A percentile compares a stretch with the other conserved stretches of the same genome.
phyloP scores from a whole-genome alignment of 2,329 filamentous ascomycete species.

The Ilyonectria sp. region DNA sequence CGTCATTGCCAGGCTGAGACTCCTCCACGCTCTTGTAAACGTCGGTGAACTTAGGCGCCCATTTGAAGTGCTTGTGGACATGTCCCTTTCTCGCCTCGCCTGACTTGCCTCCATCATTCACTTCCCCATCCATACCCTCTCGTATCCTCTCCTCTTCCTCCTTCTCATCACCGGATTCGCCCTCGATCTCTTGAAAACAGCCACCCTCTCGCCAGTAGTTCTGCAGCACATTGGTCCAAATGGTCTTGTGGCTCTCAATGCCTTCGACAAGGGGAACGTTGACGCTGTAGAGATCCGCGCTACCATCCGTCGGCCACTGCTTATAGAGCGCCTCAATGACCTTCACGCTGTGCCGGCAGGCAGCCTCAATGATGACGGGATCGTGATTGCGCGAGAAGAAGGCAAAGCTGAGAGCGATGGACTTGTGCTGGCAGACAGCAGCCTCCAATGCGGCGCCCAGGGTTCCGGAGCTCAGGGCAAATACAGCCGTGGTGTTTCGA shows the following conservation, averaged over 20 bases:
- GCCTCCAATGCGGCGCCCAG: slow-evolving; percentile 84
- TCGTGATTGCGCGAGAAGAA: slow-evolving; percentile 92
- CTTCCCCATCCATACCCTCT: slow-evolving; percentile 70
- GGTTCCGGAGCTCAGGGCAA: slow-evolving; percentile 83
- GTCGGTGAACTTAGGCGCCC: slow-evolving; percentile 89
- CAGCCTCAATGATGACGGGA: slow-evolving; percentile 82
- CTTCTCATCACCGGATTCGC: slow-evolving; percentile 74
- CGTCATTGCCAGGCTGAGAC: slow-evolving; percentile 86
- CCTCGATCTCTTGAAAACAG: slow-evolving; percentile 87
- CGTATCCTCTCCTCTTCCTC: slow-evolving; percentile 83
- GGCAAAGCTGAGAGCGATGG: slow-evolving; percentile 90
- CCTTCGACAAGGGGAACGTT: slow-evolving; percentile 90
- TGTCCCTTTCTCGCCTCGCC: slow-evolving; percentile 61
- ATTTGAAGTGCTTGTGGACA: slow-evolving; percentile 92
- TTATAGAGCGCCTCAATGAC: slow-evolving; percentile 84
- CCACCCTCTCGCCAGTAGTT: slow-evolving; percentile 91
- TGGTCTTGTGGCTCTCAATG: slow-evolving; percentile 78
- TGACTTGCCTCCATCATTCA: slow-evolving; percentile 53
- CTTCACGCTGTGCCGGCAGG: slow-evolving; percentile 80
- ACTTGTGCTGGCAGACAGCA: slow-evolving; percentile 76
- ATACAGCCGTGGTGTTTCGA: slow-evolving; percentile 85
- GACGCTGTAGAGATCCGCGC: slow-evolving; percentile 88
- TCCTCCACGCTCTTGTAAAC: slow-evolving; percentile 90
- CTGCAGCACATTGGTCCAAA: slow-evolving; percentile 91
- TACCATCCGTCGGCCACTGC: slow-evolving; percentile 78